A percentile compares a stretch with the other conserved stretches of the same genome.
Conservation (phyloP, 2,329 filamentous ascomycete species). For the Pestalotiopsis sp. region DNA sequence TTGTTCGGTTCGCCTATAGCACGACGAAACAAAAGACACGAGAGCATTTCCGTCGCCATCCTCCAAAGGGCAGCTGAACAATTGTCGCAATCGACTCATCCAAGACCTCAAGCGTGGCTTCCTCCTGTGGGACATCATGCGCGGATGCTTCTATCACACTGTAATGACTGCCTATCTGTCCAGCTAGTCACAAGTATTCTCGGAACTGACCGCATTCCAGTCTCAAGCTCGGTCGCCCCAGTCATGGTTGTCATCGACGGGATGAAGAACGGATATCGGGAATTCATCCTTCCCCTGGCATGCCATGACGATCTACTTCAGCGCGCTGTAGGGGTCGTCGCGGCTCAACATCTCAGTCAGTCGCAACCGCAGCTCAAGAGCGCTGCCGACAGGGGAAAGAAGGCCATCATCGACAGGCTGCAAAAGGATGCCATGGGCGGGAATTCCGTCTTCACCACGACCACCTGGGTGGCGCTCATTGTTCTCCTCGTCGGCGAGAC, state of each 20-base stretch:
- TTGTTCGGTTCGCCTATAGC: not conserved
- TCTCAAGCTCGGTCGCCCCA: slow-evolving; percentile 38
- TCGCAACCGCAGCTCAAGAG: slow-evolving; percentile 31
- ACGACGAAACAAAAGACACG: not conserved
- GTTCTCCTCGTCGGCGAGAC: slow-evolving; percentile 44
- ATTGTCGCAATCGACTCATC: not conserved
- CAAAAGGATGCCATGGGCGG: slow-evolving; percentile 31
- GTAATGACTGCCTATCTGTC: slow-evolving; percentile 23
- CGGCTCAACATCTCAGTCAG: slow-evolving; percentile 40
- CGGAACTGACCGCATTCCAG: slow-evolving; percentile 19
- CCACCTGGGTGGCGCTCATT: slow-evolving; percentile 39
- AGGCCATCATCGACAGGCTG: slow-evolving; percentile 38
- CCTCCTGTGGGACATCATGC: slow-evolving; percentile 29
- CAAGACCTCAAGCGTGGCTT: slow-evolving; percentile 25
- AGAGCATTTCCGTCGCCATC: not conserved
- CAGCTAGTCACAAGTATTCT: not conserved
- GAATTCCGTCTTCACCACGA: slow-evolving; percentile 37
- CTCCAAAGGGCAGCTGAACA: slow-evolving; percentile 10
- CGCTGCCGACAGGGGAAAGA: slow-evolving; percentile 36
- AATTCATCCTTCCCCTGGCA: slow-evolving; percentile 42
- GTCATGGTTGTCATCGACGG: slow-evolving; percentile 43
- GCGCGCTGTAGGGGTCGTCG: slow-evolving; percentile 40
- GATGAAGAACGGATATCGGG: slow-evolving; percentile 39
- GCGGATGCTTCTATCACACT: slow-evolving; percentile 39
- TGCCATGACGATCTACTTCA: slow-evolving; percentile 37